Base-by-base conservation (phyloP, 495 filamentous ascomycete species). In the Neurospora sp. region DNA sequence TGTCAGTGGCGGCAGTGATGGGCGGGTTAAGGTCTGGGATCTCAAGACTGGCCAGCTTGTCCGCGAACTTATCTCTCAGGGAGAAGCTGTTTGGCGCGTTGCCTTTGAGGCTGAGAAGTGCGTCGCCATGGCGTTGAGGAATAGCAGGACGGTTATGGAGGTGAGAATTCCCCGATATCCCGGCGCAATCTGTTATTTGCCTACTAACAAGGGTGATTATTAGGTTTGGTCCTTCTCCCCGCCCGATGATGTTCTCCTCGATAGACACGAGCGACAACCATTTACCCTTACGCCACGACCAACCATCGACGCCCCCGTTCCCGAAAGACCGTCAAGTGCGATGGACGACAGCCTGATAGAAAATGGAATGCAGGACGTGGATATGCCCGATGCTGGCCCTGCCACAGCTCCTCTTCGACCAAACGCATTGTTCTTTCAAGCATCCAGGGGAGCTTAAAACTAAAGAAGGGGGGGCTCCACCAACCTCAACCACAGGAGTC, bases 81-180 rank as follows among this genome's bases (percentile, higher is more conserved):
- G 94, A 1, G 94, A 99, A 76, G 94, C 94, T 10, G 96, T 99
- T 3, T 99, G 96, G 96, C 87, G 96, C 69, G 96, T 98, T 38
- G 96, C 96, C 2, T 98, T 99, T 80, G 96, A 99, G 79, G 94
- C 97, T 69, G 96, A 99, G 82, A 98, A 97, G 79, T 95, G 94
- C 70, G 94, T 99, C 20, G 94, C 98, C 44, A 94, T 99, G 88
- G 95, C 96, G 3, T 91, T 91, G 75, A 87, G 96, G 72, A 88
- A 87, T 37, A 88, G 88, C 68, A 88, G 93, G 71, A 98, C 96
- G 1, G 91, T 98, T 71, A 99, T 99, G 96, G 96, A 99, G 91
- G 96, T 97, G 80, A 85, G 85, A 78, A 66, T 69, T 16, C 5
- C 37, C 37, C 22, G 16, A 16, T 77, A 73, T 77, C 77, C 73